A percentile compares a stretch with the other conserved stretches of the same genome.
These are phyloP conservation scores for Populus davidiana DNA, from an alignment of 345 rosid genomes.

Conservation along the genomic window DNA sequence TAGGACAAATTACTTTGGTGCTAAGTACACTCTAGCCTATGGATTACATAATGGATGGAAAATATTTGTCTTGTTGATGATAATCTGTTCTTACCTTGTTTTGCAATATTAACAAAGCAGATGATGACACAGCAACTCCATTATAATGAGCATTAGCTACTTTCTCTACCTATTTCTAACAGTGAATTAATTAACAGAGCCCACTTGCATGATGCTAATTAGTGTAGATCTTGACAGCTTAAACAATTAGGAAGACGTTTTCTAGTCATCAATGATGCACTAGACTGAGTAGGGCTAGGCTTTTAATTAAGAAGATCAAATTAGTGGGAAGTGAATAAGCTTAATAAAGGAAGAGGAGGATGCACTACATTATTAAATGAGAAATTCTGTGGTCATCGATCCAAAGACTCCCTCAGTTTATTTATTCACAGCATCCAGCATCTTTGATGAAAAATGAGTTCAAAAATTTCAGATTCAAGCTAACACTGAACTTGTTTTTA, in stretches of 20 bases:
- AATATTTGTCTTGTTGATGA: neutral
- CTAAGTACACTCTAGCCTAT: neutral
- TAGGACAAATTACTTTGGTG: neutral
- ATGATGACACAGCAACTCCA: neutral
- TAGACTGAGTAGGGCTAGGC: neutral
- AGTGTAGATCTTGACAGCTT: neutral
- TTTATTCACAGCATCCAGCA: too few relatives aligned
- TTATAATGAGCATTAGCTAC: neutral
- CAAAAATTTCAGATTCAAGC: too few relatives aligned
- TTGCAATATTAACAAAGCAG: neutral
- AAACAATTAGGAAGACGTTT: neutral
- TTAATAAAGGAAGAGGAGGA: too few relatives aligned
- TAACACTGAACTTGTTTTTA: too few relatives aligned
- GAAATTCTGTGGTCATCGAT: neutral
- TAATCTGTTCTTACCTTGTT: neutral
- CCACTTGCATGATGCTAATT: neutral
- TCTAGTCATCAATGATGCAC: neutral
- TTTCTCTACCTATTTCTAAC: neutral
- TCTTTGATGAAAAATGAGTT: too few relatives aligned
- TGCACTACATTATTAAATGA: neutral
- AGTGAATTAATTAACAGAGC: neutral
- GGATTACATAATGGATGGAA: neutral
- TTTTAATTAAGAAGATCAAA: neutral
- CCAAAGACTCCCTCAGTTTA: neutral
- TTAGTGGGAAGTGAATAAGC: neutral